These are phyloP conservation scores for Chrysoporthe cubensis DNA, from an alignment of 2,329 filamentous ascomycete species.

Conservation along the genomic window DNA sequence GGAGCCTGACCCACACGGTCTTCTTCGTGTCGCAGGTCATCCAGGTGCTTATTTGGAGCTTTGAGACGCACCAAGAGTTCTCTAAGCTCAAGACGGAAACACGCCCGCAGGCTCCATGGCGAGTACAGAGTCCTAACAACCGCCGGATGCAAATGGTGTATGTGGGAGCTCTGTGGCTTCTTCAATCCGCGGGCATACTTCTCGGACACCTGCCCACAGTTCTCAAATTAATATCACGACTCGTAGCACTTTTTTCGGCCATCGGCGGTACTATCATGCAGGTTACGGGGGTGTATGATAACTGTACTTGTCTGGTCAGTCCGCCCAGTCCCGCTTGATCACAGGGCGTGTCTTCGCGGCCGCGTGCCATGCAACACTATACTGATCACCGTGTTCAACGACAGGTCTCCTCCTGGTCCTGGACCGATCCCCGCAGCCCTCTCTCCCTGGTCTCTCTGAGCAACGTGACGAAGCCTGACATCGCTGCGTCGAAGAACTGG, in stretches of 20 bases:
- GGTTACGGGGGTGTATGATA: not conserved
- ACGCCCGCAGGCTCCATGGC: not conserved
- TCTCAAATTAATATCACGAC: not conserved
- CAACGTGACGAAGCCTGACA: not conserved
- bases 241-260: not conserved
- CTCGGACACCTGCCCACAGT: not conserved
- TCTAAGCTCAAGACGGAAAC: not conserved
- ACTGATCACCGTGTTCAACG: not conserved
- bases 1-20: constrained; percentile 9
- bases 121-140: too few species aligned
- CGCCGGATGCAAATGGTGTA: not conserved
- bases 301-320: constrained; percentile 3
- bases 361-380: not conserved
- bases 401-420: constrained; percentile 5
- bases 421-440: not conserved
- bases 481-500: constrained; percentile 2
- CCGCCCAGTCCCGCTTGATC: not conserved
- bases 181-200: not conserved
- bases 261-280: constrained; percentile 13
- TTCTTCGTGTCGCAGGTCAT: constrained; percentile 3
- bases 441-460: not conserved
- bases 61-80: not conserved
- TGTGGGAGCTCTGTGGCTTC: too few species aligned
- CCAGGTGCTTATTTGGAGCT: not conserved
- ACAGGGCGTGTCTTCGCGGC: not conserved